Evolutionary conservation across 768 basidiomycete genomes (phyloP), one percentile per base, ranked within the genome.

Genomic region (Candolleomyces aberdarensis): DNA sequence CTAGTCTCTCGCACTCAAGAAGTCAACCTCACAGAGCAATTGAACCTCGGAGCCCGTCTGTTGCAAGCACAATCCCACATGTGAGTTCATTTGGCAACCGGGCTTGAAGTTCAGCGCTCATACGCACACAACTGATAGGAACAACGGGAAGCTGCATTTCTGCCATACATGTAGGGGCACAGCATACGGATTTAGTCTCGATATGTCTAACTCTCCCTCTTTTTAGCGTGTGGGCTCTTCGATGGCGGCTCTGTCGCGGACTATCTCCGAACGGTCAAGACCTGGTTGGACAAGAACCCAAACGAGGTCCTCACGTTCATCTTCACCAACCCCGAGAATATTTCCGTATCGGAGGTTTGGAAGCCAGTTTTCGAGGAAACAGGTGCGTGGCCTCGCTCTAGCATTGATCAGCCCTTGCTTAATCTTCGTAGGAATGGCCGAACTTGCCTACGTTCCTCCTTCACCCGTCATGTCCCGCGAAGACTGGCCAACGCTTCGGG

Each of bases 281-380:
- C 76, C 1, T 88, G 80, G 74, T 74, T 88, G 29, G 78, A 81
- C 52, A 74, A 79, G 10, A 86, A 89, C 65, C 86, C 87, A 0
- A 85, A 82, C 63, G 87, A 89, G 62, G 85, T 88, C 46, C 60
- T 89, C 53, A 86, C 87, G 0, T 71, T 89, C 55, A 72, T 88
- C 46, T 46, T 89, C 68, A 86, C 87, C 49, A 88, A 88, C 71
- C 83, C 82, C 14, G 86, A 87, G 56, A 76, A 79, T 7, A 69
- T 79, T 5, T 80, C 81, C 5, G 71, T 84, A 5, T 60, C 73
- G 1, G 69, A 74, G 9, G 71, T 79, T 13, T 86, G 83, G 80
- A 78, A 77, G 44, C 80, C 82, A 0, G 73, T 79, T 3, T 87
- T 88, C 70, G 74, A 80, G 31, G 64, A 72, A 1, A 74, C 83